phyloP scores from a whole-genome alignment of 2,329 filamentous ascomycete genomes.

The Fusarium duplospermum region DNA sequence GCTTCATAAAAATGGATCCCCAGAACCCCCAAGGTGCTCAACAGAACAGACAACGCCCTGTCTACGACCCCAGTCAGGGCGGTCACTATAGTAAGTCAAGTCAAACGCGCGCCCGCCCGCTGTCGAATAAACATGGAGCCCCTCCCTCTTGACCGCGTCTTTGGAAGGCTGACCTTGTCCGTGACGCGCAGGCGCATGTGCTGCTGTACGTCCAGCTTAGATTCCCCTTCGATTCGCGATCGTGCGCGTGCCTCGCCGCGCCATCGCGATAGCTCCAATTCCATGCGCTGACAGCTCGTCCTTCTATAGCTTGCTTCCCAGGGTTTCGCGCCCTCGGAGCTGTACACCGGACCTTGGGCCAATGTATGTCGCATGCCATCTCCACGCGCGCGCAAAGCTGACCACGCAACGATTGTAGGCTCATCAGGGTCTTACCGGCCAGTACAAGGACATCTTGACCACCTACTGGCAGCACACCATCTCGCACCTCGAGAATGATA shows the following conservation, averaged over 20 bases:
- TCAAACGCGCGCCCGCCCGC: not conserved
- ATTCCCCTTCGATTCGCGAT: not conserved
- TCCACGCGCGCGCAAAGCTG: not conserved
- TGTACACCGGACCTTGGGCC: slow-evolving; percentile 94
- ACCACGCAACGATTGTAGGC: slow-evolving; percentile 66
- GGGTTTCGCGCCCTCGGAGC: slow-evolving; percentile 90
- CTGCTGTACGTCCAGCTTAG: slow-evolving; percentile 51
- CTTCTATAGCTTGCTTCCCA: slow-evolving; percentile 79
- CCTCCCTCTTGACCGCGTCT: slow-evolving; percentile 12
- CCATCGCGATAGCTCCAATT: slow-evolving; percentile 5
- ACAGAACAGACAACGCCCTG: slow-evolving; percentile 69
- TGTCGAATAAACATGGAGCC: not conserved
- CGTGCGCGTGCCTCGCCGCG: not conserved
- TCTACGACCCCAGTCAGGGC: slow-evolving; percentile 79
- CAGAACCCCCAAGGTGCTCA: slow-evolving; percentile 63
- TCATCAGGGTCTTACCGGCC: slow-evolving; percentile 91
- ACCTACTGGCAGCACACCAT: slow-evolving; percentile 99
- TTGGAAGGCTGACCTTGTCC: not conserved
- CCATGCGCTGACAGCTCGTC: slow-evolving; percentile 16
- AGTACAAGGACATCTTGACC: slow-evolving; percentile 96
- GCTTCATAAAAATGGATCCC: slow-evolving; percentile 50
- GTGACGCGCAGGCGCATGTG: slow-evolving; percentile 57
- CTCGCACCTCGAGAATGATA: slow-evolving; percentile 92
- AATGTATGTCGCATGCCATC: slow-evolving; percentile 73
- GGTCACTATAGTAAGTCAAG: slow-evolving; percentile 78